phyloP scores from a whole-genome alignment of 1,139 yeast genomes.

The Candida tropicalis region DNA sequence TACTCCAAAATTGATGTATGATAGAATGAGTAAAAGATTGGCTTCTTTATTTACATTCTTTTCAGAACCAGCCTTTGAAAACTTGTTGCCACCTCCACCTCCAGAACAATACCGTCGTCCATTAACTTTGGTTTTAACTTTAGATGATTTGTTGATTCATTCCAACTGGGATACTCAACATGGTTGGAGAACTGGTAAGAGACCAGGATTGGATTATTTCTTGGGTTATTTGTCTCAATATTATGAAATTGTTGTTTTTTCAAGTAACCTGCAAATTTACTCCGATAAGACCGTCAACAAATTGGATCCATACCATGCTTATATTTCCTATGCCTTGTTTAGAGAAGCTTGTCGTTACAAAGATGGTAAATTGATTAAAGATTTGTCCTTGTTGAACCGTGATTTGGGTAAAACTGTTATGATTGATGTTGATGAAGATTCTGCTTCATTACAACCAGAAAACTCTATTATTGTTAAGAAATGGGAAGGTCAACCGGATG shows the following conservation, averaged over 20 bases:
- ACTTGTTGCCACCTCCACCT: slow-evolving; percentile 84
- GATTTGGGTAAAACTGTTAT: slow-evolving; percentile 80
- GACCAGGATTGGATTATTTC: slow-evolving; percentile 98
- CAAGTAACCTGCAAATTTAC: slow-evolving; percentile 82
- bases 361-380: slow-evolving; percentile 87
- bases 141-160: slow-evolving; percentile 89
- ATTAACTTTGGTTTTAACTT: slow-evolving; percentile 80
- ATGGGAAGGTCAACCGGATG: slow-evolving; percentile 89
- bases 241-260: slow-evolving; percentile 91
- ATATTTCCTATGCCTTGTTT: slow-evolving; percentile 81
- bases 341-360: slow-evolving; percentile 90
- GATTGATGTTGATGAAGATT: slow-evolving; percentile 75
- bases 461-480: slow-evolving; percentile 81
- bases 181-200: slow-evolving; percentile 99
- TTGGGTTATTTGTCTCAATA: slow-evolving; percentile 92
- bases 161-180: slow-evolving; percentile 89
- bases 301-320: slow-evolving; percentile 91
- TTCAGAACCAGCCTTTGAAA: slow-evolving; percentile 92
- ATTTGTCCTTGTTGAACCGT: slow-evolving; percentile 85
- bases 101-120: slow-evolving; percentile 95
- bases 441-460: slow-evolving; percentile 84
- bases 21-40: slow-evolving; percentile 70
- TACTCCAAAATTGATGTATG: slow-evolving; percentile 64
- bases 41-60: slow-evolving; percentile 79
- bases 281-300: slow-evolving; percentile 84